Percentiles rank a stretch among this genome's conserved stretches.
Conservation (phyloP, 1,284 basidiomycete genomes). For the Ustilago cynodontis region DNA sequence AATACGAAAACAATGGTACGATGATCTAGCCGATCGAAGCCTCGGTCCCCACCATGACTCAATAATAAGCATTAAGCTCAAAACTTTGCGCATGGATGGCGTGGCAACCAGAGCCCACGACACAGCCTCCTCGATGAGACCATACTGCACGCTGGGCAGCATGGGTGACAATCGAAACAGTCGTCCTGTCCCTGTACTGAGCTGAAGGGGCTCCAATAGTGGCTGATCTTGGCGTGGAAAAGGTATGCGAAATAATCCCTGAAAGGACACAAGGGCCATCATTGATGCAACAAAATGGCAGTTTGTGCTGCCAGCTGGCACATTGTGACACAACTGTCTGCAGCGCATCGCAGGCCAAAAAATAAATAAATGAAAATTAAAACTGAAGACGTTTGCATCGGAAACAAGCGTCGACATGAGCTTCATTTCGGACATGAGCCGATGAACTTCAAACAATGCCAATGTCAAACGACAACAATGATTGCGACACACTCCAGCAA, state of each 20-base stretch:
- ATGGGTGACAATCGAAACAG: background rate
- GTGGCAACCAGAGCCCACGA: background rate
- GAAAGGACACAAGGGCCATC: background rate
- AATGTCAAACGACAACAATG: background rate
- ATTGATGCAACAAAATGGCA: background rate
- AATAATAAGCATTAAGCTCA: background rate
- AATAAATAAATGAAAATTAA: background rate
- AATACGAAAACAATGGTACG: background rate
- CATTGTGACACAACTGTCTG: conserved; percentile 3
- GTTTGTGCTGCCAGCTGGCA: conserved; percentile 5
- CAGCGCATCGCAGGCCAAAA: background rate
- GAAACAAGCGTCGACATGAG: background rate
- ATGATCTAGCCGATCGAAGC: conserved; percentile 6
- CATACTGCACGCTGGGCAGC: background rate
- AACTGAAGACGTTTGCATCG: background rate
- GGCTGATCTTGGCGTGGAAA: conserved; percentile 6
- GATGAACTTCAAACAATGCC: background rate
- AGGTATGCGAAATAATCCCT: background rate
- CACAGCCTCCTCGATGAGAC: background rate
- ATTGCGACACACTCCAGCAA: background rate
- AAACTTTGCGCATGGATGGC: background rate
- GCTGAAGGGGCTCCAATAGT: background rate
- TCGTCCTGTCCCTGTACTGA: background rate
- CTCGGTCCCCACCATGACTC: background rate
- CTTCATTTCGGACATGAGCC: conserved; percentile 4